phyloP scores from a whole-genome alignment of 2,329 filamentous ascomycete genomes.

The Epichloe aotearoae region DNA sequence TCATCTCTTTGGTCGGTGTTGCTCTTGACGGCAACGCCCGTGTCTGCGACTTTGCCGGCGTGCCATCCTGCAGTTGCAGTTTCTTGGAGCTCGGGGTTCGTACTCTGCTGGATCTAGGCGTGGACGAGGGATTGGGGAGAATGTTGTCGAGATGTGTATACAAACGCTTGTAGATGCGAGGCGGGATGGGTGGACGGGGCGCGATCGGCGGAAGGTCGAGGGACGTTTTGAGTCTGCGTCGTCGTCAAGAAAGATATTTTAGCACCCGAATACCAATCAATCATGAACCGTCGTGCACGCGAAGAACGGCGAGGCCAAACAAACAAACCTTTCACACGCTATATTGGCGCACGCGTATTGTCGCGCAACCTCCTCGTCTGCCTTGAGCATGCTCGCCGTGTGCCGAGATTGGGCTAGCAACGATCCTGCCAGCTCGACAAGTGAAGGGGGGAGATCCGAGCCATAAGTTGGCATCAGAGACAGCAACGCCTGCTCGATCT shows the following conservation, averaged over 20 bases:
- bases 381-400: slow-evolving; percentile 63
- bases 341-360: slow-evolving; percentile 77
- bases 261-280: slow-evolving; percentile 5
- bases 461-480: slow-evolving; percentile 62
- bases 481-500: slow-evolving; percentile 60
- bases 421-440: slow-evolving; percentile 58
- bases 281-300: slow-evolving; percentile 6
- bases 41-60: slow-evolving; percentile 14
- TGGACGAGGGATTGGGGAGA: slow-evolving; percentile 34
- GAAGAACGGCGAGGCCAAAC: not conserved
- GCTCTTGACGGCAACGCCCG: slow-evolving; percentile 25
- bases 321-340: slow-evolving; percentile 63
- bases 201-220: slow-evolving; percentile 68
- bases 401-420: slow-evolving; percentile 70
- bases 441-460: slow-evolving; percentile 50
- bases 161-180: slow-evolving; percentile 70
- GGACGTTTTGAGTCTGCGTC: slow-evolving; percentile 52
- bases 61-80: slow-evolving; percentile 12
- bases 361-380: slow-evolving; percentile 78
- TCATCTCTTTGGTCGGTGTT: slow-evolving; percentile 34
- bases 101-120: slow-evolving; percentile 17
- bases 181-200: slow-evolving; percentile 63
- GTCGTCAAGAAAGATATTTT: not conserved
- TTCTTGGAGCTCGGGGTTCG: slow-evolving; percentile 23
- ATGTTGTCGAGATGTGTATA: slow-evolving; percentile 68